Percentiles rank a stretch among this genome's conserved stretches.
These are phyloP conservation scores for Ascochyta rabiei DNA, from an alignment of 2,329 filamentous ascomycete genomes.

Conservation along the genomic window DNA sequence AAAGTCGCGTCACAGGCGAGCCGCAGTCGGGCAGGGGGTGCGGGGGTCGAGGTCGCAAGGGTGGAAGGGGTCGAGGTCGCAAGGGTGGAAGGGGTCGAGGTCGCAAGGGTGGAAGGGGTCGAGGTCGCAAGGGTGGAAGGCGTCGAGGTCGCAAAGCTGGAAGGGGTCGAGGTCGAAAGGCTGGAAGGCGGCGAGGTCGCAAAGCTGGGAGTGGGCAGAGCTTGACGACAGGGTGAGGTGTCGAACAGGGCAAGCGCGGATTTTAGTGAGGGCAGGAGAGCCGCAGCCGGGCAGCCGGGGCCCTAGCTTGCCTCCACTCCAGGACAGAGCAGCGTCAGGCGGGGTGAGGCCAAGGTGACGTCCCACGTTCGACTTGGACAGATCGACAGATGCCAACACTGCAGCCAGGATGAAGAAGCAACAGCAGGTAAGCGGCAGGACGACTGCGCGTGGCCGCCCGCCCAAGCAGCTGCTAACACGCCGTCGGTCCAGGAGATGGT, in stretches of 20 bases:
- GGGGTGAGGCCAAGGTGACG: constrained; percentile 15
- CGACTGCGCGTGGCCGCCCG: too few relatives aligned
- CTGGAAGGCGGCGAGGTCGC: too few relatives aligned
- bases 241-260: constrained; percentile 1
- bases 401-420: constrained; percentile 40
- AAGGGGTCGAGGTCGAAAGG: not conserved
- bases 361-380: constrained; percentile 12
- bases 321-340: constrained; percentile 8
- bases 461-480: constrained; percentile 27
- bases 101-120: not conserved
- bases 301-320: constrained; percentile 8
- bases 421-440: constrained; percentile 48
- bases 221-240: constrained; percentile 10
- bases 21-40: not conserved
- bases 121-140: not conserved
- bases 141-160: not conserved
- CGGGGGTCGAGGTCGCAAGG: not conserved
- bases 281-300: constrained; percentile 1
- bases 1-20: not conserved
- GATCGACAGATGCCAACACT: constrained; percentile 50
- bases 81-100: not conserved
- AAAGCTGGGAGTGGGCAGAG: constrained; percentile 4
- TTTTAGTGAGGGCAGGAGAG: constrained; percentile 11
- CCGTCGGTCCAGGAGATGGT: constrained; percentile 73
- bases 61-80: not conserved